Conservation (phyloP, 176 grass and related monocot genomes). For the Eragrostis curvula region DNA sequence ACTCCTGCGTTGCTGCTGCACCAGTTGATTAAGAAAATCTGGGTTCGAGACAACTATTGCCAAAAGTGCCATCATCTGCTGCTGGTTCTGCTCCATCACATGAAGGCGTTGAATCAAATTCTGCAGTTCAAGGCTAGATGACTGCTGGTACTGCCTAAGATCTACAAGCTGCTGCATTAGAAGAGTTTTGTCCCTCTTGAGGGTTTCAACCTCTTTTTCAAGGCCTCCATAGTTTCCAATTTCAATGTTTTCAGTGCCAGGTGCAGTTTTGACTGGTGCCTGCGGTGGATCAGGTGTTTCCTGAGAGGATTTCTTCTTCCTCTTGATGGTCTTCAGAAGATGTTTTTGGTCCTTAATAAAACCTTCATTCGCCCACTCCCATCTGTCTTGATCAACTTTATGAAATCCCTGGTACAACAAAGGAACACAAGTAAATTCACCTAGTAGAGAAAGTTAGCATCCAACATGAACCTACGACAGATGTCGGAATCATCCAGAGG, state of each 20-base stretch:
- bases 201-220: conserved; percentile 77
- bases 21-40: conserved; percentile 55
- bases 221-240: conserved; percentile 78
- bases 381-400: conserved; percentile 87
- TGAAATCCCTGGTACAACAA: conserved; percentile 73
- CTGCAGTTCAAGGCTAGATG: conserved; percentile 67
- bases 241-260: conserved; percentile 62
- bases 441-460: not conserved
- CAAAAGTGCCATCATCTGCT: conserved; percentile 76
- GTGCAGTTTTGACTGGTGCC: conserved; percentile 49
- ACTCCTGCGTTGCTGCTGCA: conserved; percentile 61
- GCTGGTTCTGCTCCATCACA: conserved; percentile 82
- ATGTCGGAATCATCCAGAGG: not conserved
- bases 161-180: conserved; percentile 84
- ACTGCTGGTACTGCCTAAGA: conserved; percentile 76
- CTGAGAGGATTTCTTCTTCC: conserved; percentile 64
- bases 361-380: conserved; percentile 91
- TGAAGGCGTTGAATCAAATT: conserved; percentile 62
- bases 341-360: conserved; percentile 78
- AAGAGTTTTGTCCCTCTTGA: conserved; percentile 82
- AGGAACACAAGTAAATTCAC: conserved; percentile 15
- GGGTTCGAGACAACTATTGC: conserved; percentile 78
- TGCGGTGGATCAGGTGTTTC: conserved; percentile 40
- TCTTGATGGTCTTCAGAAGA: conserved; percentile 74
- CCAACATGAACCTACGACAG: not conserved